These are phyloP conservation scores for Carallia brachiata DNA, from an alignment of 345 rosid species.

Conservation along the genomic window DNA sequence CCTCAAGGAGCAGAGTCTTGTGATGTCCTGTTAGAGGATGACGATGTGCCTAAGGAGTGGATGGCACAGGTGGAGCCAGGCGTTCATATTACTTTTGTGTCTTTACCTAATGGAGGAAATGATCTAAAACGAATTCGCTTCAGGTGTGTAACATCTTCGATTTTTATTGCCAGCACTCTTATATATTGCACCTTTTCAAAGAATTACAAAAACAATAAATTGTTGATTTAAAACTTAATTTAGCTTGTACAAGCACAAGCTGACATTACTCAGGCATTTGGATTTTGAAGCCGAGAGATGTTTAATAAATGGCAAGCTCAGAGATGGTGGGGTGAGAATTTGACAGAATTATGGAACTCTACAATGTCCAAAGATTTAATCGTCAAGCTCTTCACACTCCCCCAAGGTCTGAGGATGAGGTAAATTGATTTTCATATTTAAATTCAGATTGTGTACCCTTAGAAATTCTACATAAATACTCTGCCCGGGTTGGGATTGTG, in stretches of 20 bases:
- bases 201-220: too few relatives aligned
- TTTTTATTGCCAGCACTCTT: too few relatives aligned
- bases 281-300: conserved; percentile 81
- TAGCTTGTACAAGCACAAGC: conserved; percentile 7
- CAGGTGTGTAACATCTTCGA: conserved; percentile 44
- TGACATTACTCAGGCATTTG: conserved; percentile 25
- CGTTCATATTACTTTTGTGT: conserved; percentile 87
- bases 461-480: not conserved
- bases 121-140: conserved; percentile 94
- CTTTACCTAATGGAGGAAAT: conserved; percentile 90
- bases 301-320: conserved; percentile 98
- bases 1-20: conserved; percentile 59
- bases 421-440: conserved; percentile 18
- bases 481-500: not conserved
- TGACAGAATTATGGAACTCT: conserved; percentile 92
- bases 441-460: not conserved
- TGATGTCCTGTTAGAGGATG: conserved; percentile 74
- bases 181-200: too few relatives aligned
- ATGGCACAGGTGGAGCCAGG: conserved; percentile 99
- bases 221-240: not conserved
- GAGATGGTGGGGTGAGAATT: conserved; percentile 98
- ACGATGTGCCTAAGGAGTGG: conserved; percentile 90
- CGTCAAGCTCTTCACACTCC: conserved; percentile 93
- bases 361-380: conserved; percentile 94
- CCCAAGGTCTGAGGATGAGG: conserved; percentile 89